Conservation (phyloP, 768 basidiomycete species). For the Kockovaella imperatae region DNA sequence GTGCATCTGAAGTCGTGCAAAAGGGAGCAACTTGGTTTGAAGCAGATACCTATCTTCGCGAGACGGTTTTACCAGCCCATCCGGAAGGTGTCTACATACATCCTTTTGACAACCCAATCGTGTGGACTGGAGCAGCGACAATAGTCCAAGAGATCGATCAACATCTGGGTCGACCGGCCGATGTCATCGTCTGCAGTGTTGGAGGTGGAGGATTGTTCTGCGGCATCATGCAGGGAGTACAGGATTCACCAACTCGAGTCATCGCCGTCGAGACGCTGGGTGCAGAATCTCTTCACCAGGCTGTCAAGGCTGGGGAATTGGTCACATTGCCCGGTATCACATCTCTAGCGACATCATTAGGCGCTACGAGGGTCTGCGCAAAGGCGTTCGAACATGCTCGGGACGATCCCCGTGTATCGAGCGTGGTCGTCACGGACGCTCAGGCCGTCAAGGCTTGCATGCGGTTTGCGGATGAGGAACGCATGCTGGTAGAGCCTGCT, state of each 20-base stretch:
- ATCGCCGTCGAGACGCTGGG: conserved; percentile 25
- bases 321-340: conserved; percentile 32
- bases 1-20: conserved; percentile 22
- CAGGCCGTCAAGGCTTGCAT: conserved; percentile 22
- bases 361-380: conserved; percentile 16
- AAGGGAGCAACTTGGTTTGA: conserved; percentile 22
- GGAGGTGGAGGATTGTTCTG: conserved; percentile 36
- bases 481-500: conserved; percentile 28
- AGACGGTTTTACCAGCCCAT: conserved; percentile 9
- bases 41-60: conserved; percentile 21
- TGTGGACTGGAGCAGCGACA: conserved; percentile 27
- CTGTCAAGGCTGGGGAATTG: conserved; percentile 11
- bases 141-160: conserved; percentile 27
- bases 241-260: conserved; percentile 6
- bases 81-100: conserved; percentile 30
- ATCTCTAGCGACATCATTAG: conserved; percentile 32
- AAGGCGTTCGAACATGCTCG: conserved; percentile 16
- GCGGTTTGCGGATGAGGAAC: conserved; percentile 26
- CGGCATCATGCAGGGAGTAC: conserved; percentile 28
- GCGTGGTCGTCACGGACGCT: conserved; percentile 15
- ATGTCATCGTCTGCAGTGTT: conserved; percentile 29
- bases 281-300: conserved; percentile 19
- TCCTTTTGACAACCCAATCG: conserved; percentile 32
- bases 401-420: conserved; percentile 4
- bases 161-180: conserved; percentile 13